Percentiles rank a stretch among this genome's conserved stretches.
phyloP scores from a whole-genome alignment of 192 early-diverging fungal genomes.

The Linnemannia exigua region DNA sequence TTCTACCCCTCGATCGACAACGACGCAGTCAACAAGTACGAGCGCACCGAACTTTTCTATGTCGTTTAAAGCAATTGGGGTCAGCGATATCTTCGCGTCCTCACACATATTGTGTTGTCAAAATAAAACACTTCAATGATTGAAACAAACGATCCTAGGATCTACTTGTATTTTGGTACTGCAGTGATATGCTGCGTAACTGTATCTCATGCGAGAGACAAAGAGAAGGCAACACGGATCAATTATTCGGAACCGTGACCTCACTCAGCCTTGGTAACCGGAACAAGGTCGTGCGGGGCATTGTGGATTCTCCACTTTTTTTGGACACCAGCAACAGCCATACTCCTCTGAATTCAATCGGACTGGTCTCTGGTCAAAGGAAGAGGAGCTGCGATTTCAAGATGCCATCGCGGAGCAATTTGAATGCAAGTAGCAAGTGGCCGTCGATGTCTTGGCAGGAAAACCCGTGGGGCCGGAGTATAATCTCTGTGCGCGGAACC shows the following conservation, averaged over 20 bases:
- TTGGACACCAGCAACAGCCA: background rate
- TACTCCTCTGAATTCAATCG: background rate
- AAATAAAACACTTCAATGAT: background rate
- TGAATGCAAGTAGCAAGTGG: background rate
- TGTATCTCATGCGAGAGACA: no score
- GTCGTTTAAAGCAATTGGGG: conserved; percentile 31
- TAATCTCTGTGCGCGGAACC: no score
- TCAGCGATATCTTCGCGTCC: background rate
- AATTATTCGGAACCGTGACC: no score
- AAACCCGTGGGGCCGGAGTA: background rate
- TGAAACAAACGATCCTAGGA: no score
- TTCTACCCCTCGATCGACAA: conserved; percentile 94
- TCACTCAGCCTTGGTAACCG: no score
- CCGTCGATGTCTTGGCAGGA: background rate
- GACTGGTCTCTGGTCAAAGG: background rate
- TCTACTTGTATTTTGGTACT: no score
- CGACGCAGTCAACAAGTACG: conserved; percentile 81
- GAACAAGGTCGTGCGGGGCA: no score
- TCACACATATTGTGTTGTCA: background rate
- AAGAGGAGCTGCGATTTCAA: background rate
- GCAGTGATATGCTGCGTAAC: no score
- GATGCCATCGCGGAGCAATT: background rate
- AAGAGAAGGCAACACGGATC: no score
- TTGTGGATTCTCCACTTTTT: background rate
- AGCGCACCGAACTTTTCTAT: conserved; percentile 88